These are phyloP conservation scores for Thalassiosira sp. DNA, from an alignment of 352 stramenopile genomes.

Conservation along the genomic window DNA sequence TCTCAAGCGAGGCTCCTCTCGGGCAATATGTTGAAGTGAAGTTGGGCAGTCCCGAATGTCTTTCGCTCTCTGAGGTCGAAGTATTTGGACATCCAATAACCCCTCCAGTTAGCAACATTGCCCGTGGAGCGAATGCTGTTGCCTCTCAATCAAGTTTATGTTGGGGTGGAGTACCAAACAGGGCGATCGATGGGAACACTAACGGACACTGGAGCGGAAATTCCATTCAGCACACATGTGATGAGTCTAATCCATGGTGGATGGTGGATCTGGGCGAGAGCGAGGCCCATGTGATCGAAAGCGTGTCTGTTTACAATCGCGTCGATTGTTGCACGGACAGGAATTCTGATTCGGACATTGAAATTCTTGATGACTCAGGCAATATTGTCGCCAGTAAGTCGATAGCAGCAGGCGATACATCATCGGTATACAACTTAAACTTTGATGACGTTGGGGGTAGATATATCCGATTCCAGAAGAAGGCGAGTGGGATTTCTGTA, in stretches of 20 bases:
- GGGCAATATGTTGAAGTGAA: slow-evolving; percentile 3
- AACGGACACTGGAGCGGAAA: not conserved
- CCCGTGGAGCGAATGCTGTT: too few species aligned
- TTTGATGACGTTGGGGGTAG: not conserved
- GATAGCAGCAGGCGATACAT: not conserved
- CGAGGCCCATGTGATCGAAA: not conserved
- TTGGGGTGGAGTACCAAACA: slow-evolving; percentile 7
- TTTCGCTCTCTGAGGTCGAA: too few species aligned
- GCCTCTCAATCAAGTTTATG: slow-evolving; percentile 10
- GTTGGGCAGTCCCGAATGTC: too few species aligned
- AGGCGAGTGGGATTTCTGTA: not conserved
- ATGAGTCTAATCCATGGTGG: not conserved
- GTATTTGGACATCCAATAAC: too few species aligned
- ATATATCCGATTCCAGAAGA: slow-evolving; percentile 11
- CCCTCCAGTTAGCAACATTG: too few species aligned
- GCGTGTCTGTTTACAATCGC: not conserved
- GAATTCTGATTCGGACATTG: not conserved
- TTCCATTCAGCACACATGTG: slow-evolving; percentile 12
- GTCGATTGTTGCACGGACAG: slow-evolving; percentile 6
- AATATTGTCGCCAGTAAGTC: not conserved
- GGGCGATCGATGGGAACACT: slow-evolving; percentile 24
- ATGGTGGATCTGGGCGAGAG: not conserved
- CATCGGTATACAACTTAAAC: not conserved
- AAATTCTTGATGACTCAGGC: not conserved
- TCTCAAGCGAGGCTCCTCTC: not conserved